Percentiles rank a stretch among this genome's conserved stretches.
Evolutionary conservation across 495 filamentous ascomycete species (phyloP).

Genomic region (Penicillium desertorum): DNA sequence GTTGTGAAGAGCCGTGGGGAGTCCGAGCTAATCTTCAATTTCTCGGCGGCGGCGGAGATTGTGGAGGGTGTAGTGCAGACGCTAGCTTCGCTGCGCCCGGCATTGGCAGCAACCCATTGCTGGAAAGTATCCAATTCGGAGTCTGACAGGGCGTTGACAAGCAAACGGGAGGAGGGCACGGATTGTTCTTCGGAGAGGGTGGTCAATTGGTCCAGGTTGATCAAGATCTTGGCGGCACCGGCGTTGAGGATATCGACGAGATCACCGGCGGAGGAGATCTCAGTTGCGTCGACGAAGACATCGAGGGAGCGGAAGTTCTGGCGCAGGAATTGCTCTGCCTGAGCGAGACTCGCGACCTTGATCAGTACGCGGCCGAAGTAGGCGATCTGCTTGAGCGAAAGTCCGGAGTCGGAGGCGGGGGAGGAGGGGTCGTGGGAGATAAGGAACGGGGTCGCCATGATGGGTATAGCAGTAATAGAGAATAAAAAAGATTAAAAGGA

Average conservation of each 20-base stretch:
- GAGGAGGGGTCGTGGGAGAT: slow-evolving; percentile 47
- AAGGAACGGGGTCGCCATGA: slow-evolving; percentile 53
- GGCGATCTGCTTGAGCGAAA: slow-evolving; percentile 68
- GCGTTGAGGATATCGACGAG: slow-evolving; percentile 78
- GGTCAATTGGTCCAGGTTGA: slow-evolving; percentile 64
- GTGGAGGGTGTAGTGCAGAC: slow-evolving; percentile 51
- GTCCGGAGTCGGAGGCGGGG: slow-evolving; percentile 52
- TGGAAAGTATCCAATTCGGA: slow-evolving; percentile 38
- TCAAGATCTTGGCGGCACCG: slow-evolving; percentile 85
- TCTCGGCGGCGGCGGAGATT: slow-evolving; percentile 49
- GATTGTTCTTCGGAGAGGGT: slow-evolving; percentile 52
- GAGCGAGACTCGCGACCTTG: slow-evolving; percentile 56
- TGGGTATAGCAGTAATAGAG: slow-evolving; percentile 14
- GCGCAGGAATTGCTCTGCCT: slow-evolving; percentile 67
- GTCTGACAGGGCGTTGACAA: slow-evolving; percentile 46
- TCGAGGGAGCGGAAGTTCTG: slow-evolving; percentile 65
- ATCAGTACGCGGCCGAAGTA: slow-evolving; percentile 77
- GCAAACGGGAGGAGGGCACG: slow-evolving; percentile 57
- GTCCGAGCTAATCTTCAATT: slow-evolving; percentile 39
- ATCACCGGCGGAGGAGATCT: slow-evolving; percentile 64
- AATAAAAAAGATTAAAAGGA: background rate
- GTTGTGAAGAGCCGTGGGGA: slow-evolving; percentile 41
- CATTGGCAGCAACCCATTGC: slow-evolving; percentile 42
- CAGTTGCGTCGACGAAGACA: slow-evolving; percentile 74
- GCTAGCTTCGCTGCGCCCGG: slow-evolving; percentile 53